Percentiles rank a stretch among this genome's conserved stretches.
Evolutionary conservation across 2,329 filamentous ascomycete genomes (phyloP).

Genomic region (Sordariomycetes sp.): DNA sequence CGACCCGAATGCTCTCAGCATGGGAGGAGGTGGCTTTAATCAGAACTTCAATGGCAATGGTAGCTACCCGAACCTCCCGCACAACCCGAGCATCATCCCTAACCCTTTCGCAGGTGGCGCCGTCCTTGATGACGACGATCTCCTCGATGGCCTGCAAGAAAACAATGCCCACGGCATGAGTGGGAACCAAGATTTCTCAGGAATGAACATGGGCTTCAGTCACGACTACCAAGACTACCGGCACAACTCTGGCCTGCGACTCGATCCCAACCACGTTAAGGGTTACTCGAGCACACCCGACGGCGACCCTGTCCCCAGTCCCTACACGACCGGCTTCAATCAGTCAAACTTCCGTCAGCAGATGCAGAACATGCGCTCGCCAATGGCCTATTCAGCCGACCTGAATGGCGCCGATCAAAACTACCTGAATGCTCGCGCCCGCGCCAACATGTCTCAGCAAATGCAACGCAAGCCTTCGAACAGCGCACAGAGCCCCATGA

Average conservation of each 20-base stretch:
- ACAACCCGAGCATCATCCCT: constrained; percentile 45
- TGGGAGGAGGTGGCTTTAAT: constrained; percentile 52
- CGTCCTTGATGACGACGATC: constrained; percentile 75
- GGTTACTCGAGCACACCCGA: constrained; percentile 89
- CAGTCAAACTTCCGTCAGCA: constrained; percentile 65
- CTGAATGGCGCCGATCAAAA: constrained; percentile 41
- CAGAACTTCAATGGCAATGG: constrained; percentile 23
- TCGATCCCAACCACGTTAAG: constrained; percentile 62
- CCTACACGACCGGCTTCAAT: constrained; percentile 72
- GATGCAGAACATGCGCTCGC: constrained; percentile 45
- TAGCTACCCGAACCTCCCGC: no score
- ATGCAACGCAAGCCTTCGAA: constrained; percentile 68
- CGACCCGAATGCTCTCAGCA: constrained; percentile 77
- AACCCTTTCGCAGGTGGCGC: constrained; percentile 70
- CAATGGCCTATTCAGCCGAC: constrained; percentile 32
- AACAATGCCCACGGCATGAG: constrained; percentile 40
- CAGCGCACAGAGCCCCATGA: constrained; percentile 70
- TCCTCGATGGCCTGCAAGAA: constrained; percentile 62
- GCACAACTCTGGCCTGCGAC: constrained; percentile 43
- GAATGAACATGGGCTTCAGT: constrained; percentile 48
- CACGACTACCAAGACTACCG: constrained; percentile 48
- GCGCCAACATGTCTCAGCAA: constrained; percentile 49
- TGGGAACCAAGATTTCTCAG: constrained; percentile 46
- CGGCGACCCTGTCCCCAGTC: constrained; percentile 83
- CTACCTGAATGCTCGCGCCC: constrained; percentile 54